These are phyloP conservation scores for Phoenix dactylifera DNA, from an alignment of 176 grass and related monocot genomes.

Conservation along the genomic window DNA sequence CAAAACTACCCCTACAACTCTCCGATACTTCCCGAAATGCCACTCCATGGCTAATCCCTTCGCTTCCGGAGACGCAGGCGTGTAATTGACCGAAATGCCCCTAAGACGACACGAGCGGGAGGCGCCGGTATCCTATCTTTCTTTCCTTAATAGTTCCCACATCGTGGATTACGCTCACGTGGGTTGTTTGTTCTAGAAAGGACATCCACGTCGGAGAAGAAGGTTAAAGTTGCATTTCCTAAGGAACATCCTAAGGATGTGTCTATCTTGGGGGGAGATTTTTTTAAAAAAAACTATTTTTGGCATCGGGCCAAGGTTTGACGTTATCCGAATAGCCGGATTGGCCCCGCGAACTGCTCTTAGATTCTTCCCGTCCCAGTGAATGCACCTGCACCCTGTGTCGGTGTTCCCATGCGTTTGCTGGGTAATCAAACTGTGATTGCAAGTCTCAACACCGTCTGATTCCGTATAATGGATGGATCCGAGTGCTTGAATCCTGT, in stretches of 20 bases:
- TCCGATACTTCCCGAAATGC: constrained; percentile 4
- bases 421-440: no score
- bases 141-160: not conserved
- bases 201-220: no score
- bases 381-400: constrained; percentile 5
- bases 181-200: no score
- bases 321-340: constrained; percentile 23
- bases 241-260: constrained; percentile 5
- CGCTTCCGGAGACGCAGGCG: constrained; percentile 2
- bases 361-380: constrained; percentile 3
- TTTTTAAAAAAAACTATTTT: constrained; percentile 20
- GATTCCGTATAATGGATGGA: no score
- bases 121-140: not conserved
- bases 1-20: constrained; percentile 12
- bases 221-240: no score
- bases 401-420: not conserved
- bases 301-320: constrained; percentile 12
- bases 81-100: constrained; percentile 6
- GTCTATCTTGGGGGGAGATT: constrained; percentile 3
- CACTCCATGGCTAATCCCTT: not conserved
- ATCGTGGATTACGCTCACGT: constrained; percentile 2
- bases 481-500: no score
- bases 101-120: not conserved
- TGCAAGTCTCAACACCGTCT: no score
- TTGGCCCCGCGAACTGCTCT: not conserved